Base-by-base conservation (phyloP, 805 yeast species). In the Yamadazyma phyllophila region DNA sequence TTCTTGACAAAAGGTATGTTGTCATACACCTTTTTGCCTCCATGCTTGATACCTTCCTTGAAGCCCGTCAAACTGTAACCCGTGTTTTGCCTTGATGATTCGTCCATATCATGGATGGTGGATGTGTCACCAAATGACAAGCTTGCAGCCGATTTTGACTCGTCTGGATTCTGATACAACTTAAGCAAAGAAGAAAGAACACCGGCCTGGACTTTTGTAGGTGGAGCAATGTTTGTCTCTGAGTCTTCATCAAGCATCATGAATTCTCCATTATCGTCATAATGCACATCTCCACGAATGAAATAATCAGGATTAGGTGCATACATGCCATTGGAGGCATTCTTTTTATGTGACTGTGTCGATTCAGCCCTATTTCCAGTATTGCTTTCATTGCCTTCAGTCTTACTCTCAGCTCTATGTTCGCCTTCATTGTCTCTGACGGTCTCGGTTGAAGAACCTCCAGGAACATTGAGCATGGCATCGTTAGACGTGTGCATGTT, bases 151-250 rank as follows among this genome's bases (percentile, higher is more conserved):
- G 53, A 51, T n/a, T 53, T 52, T 20, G 46, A 34, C 13, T 50
- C 49, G 12, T 57, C 66, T 2, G 66, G 75, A 56, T 74, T 69
- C 50, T 81, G 84, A 58, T 90, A 89, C 39, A 90, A 69, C 49
- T 82, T 77, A 51, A 90, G 71, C 50, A 90, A 72, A 1, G 92
- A 81, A 0, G 96, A 87, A 26, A 90, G 73, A 13, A 90, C 92
- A 63, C 97, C 97, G 20, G 90, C 90, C 54, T 85, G 85, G 10
- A 88, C 91, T 43, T 77, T 77, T 35, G 74, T 70, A 1, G 73
- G 74, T 1, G 71, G 73, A 6, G 67, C 64, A 12, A 72, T 57
- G 47, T 69, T 69, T 2, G 54, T 57, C 11, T 58, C 69, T 4
- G 59, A 66, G 47, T 62, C 61, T 30, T 61, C 57, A 26, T 62